Percentiles rank a stretch among this genome's conserved stretches.
These are phyloP conservation scores for Fusarium longipes DNA, from an alignment of 2,329 filamentous ascomycete species.

Conservation along the genomic window DNA sequence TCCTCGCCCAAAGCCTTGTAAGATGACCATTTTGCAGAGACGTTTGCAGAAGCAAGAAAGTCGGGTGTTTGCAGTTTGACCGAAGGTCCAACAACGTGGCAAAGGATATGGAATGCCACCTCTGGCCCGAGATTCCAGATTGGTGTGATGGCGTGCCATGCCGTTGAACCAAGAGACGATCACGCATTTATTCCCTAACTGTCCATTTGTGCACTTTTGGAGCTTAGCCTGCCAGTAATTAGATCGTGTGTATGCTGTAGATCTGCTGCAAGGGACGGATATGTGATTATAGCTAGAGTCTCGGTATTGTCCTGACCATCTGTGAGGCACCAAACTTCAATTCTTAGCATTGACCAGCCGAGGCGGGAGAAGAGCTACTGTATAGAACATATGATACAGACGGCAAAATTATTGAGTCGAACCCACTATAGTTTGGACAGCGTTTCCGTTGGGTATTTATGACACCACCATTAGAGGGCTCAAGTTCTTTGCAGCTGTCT, in stretches of 20 bases:
- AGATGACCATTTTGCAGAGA: not conserved
- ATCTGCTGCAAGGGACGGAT: constrained; percentile 16
- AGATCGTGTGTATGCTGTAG: not conserved
- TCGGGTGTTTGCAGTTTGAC: not conserved
- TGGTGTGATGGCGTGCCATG: constrained; percentile 3
- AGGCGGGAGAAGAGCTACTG: not conserved
- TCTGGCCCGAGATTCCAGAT: not conserved
- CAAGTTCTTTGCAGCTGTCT: not conserved
- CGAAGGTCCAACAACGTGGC: constrained; percentile 12
- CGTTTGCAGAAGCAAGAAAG: constrained; percentile 5
- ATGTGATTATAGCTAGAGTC: not conserved
- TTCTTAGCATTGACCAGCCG: not conserved
- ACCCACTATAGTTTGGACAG: not conserved
- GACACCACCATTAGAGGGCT: not conserved
- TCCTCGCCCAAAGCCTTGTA: not conserved
- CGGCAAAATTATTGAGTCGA: not conserved
- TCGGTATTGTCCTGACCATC: not conserved
- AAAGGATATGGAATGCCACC: constrained; percentile 21
- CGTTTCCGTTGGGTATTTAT: not conserved
- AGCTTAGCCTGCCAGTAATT: not conserved
- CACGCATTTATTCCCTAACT: not conserved
- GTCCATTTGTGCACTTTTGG: not conserved
- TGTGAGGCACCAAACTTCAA: not conserved
- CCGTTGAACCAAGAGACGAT: constrained; percentile 9
- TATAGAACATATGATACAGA: not conserved